A percentile compares a stretch with the other conserved stretches of the same genome.
Conservation (phyloP, 495 filamentous ascomycete genomes). For the Letharia columbiana region DNA sequence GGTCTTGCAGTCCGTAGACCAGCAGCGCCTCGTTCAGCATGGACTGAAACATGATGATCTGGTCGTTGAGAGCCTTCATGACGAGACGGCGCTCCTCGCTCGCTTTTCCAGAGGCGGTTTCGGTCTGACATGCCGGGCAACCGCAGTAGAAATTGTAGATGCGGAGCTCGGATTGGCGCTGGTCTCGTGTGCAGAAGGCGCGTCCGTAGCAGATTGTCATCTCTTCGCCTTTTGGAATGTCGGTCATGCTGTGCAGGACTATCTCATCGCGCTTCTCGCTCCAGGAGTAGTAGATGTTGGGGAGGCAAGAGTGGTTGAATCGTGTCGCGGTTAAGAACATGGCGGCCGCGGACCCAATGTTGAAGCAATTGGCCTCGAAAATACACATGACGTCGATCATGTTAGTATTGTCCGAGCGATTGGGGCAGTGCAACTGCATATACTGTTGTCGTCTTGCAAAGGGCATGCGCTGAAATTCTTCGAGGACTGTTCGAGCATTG, state of each 20-base stretch:
- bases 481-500: background rate
- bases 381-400: background rate
- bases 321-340: background rate
- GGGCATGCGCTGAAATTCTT: background rate
- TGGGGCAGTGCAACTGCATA: background rate
- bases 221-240: background rate
- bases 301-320: background rate
- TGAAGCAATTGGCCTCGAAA: constrained; percentile 3
- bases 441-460: background rate
- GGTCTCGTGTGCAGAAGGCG: background rate
- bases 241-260: background rate
- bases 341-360: background rate
- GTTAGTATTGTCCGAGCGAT: background rate
- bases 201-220: background rate
- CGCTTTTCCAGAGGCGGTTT: background rate
- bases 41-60: background rate
- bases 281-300: background rate
- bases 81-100: background rate
- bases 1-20: background rate
- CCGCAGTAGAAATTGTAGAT: background rate
- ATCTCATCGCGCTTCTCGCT: background rate
- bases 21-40: background rate
- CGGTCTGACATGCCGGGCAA: background rate
- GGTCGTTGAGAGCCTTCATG: background rate
- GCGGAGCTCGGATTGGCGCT: background rate